Base-by-base conservation (phyloP, 768 basidiomycete species). In the Holtermannia corniformis region DNA sequence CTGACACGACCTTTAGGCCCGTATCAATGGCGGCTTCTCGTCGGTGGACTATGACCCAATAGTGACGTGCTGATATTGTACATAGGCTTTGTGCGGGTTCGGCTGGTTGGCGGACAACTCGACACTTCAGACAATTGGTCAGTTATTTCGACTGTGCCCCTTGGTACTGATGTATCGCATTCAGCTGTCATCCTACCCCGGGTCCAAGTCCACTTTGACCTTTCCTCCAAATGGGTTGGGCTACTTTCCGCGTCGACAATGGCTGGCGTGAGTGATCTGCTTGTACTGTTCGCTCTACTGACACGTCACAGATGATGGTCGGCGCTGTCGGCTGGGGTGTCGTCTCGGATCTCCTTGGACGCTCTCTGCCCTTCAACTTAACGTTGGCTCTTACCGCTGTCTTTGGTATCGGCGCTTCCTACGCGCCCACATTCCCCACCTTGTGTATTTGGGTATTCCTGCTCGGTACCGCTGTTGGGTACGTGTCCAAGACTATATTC, bases 381-480 rank as follows among this genome's bases (percentile, higher is more conserved):
- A 97, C 95, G 0, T 79, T 99, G 1, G 85, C 87, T 70, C 82
- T 97, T 66, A 92, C 93, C 0, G 77, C 90, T 19, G 41, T 93
- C 1, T 99, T 97, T 64, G 93, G 92, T 5, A 74, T 92, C 21
- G 73, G 84, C 0, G 81, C 88, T 0, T 85, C 87, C 0, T 81
- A 88, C 52, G 76, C 86, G 0, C 79, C 77, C 41, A 82, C 81
- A 0, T 93, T 88, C 67, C 52, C 60, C 1, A 72, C 76, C 37
- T 76, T 97, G 3, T 93, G 91, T 66, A 50, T 85, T 11, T 73
- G 83, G 4, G 76, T 95, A 2, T 96, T 97, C 70, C 77, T 88
- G 42, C 78, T 99, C 0, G 93, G 95, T 3, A 92, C 84, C 50
- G 86, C 92, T 5, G 89, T 99, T 4, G 95, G 93, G 49, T 92